Evolutionary conservation across 2,329 filamentous ascomycete species (phyloP).

Genomic region (Xylaria multiplex): DNA sequence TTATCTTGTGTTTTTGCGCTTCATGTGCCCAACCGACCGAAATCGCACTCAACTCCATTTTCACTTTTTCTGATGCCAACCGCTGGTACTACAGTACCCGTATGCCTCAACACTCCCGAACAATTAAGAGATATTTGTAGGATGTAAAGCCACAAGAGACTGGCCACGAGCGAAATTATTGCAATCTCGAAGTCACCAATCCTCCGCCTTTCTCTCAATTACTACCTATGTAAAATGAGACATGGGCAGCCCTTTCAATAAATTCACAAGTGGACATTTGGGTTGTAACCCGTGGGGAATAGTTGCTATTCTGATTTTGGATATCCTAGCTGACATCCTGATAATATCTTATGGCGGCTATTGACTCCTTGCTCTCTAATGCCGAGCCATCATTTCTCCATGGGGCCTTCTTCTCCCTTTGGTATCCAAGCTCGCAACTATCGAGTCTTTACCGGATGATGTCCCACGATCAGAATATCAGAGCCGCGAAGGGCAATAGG

Average conservation of each 20-base stretch:
- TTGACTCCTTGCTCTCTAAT: background rate
- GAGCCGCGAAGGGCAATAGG: background rate
- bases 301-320: background rate
- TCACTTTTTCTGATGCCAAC: background rate
- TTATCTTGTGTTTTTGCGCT: background rate
- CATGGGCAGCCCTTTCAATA: background rate
- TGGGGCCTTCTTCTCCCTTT: background rate
- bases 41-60: background rate
- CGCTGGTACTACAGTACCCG: background rate
- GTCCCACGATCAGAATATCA: background rate
- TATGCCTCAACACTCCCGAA: background rate
- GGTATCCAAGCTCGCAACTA: background rate
- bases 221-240: background rate
- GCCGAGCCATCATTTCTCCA: background rate
- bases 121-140: background rate
- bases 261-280: slow-evolving; percentile 7
- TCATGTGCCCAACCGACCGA: background rate
- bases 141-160: background rate
- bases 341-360: background rate
- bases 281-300: background rate
- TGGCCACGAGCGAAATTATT: background rate
- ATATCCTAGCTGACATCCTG: background rate
- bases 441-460: background rate
- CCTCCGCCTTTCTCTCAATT: background rate
- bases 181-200: background rate